Evolutionary conservation across 768 basidiomycete genomes (phyloP).

Genomic region (Leccinum aurantiacum): DNA sequence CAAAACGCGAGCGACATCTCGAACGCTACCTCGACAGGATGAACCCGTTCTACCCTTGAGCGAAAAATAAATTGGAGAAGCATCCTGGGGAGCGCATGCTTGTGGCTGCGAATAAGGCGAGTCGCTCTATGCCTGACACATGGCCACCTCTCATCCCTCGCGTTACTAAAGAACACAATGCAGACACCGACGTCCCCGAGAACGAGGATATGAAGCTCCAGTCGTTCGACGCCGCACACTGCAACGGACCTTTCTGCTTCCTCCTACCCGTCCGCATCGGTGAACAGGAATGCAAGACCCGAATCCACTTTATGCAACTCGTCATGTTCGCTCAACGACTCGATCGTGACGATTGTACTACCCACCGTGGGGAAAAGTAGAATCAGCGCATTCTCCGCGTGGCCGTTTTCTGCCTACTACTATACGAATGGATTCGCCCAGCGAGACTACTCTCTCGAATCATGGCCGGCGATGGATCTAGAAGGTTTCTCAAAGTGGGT

Average conservation of each 20-base stretch:
- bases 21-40: background rate
- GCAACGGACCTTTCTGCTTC: slow-evolving; percentile 39
- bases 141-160: slow-evolving; percentile 37
- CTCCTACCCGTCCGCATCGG: slow-evolving; percentile 23
- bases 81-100: background rate
- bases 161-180: slow-evolving; percentile 30
- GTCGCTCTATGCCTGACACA: background rate
- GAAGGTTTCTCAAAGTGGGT: slow-evolving; percentile 44
- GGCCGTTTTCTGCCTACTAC: no score
- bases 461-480: slow-evolving; percentile 29
- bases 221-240: slow-evolving; percentile 24
- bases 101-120: background rate
- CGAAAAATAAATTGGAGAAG: background rate
- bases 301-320: no score
- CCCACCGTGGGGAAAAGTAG: no score
- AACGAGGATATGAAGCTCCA: background rate
- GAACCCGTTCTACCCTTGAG: no score
- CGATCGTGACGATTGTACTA: no score
- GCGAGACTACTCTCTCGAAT: background rate
- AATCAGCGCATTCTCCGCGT: no score
- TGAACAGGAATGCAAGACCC: no score
- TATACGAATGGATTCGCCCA: background rate
- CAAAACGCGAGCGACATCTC: background rate
- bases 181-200: background rate
- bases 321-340: no score